Conservation (phyloP, 305 asterid species). For the Solanum chacoense region DNA sequence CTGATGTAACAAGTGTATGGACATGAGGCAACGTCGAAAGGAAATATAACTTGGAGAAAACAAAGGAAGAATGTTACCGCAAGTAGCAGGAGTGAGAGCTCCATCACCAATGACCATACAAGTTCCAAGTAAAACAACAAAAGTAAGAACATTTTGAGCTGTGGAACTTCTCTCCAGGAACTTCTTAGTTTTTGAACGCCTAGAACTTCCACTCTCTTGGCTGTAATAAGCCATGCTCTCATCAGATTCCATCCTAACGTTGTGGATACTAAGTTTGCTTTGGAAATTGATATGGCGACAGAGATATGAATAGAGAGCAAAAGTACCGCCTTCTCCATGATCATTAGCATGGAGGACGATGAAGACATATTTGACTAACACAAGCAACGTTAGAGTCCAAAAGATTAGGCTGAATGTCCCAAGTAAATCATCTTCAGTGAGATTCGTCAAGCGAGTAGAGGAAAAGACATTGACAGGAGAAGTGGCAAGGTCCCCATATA, state of each 20-base stretch:
- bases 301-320: constrained; percentile 49
- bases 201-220: constrained; percentile 13
- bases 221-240: constrained; percentile 8
- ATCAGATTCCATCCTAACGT: constrained; percentile 21
- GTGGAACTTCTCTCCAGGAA: constrained; percentile 33
- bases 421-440: constrained; percentile 38
- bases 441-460: constrained; percentile 29
- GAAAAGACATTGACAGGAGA: constrained; percentile 61
- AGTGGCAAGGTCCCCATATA: constrained; percentile 60
- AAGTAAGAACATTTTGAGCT: constrained; percentile 31
- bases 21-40: not conserved
- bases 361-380: constrained; percentile 50
- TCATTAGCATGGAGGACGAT: constrained; percentile 52
- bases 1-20: constrained; percentile 11
- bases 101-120: constrained; percentile 88
- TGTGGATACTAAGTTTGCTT: constrained; percentile 30
- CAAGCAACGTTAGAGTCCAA: constrained; percentile 46
- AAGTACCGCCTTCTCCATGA: constrained; percentile 70
- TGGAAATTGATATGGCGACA: constrained; percentile 35
- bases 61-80: constrained; percentile 25
- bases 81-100: constrained; percentile 65
- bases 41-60: not conserved
- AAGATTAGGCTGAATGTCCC: constrained; percentile 63
- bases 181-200: constrained; percentile 27
- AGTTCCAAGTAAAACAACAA: constrained; percentile 49